Percentiles rank a stretch among this genome's conserved stretches.
Evolutionary conservation across 1,139 yeast genomes (phyloP).

Genomic region (Yamadazyma friedrichii): DNA sequence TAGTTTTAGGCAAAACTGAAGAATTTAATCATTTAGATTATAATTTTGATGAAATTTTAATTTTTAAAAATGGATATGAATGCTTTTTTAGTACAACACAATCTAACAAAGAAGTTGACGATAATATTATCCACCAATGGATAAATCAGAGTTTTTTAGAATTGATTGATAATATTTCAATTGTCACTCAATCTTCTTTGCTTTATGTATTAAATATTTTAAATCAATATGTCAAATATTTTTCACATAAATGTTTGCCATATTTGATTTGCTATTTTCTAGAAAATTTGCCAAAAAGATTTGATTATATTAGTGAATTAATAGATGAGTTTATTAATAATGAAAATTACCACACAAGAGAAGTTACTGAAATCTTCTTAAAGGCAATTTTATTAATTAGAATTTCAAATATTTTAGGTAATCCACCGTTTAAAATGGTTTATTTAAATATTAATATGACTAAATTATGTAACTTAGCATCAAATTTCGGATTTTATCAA

Average conservation of each 20-base stretch:
- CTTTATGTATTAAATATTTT: constrained; percentile 1
- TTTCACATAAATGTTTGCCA: constrained; percentile 2
- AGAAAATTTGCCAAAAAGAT: constrained; percentile 6
- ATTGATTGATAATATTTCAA: neutral
- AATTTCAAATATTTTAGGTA: constrained; percentile 36
- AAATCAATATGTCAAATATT: neutral
- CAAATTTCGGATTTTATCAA: constrained; percentile 32
- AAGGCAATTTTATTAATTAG: constrained; percentile 42
- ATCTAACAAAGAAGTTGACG: neutral
- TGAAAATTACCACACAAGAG: constrained; percentile 5
- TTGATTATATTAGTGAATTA: constrained; percentile 3
- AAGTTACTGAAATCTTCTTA: constrained; percentile 8
- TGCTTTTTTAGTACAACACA: neutral
- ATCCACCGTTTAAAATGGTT: constrained; percentile 31
- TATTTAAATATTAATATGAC: constrained; percentile 33
- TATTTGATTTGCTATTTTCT: constrained; percentile 8
- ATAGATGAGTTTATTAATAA: constrained; percentile 6
- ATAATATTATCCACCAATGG: neutral
- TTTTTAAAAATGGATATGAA: constrained; percentile 3
- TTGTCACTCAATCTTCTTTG: neutral
- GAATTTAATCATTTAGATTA: constrained; percentile 2
- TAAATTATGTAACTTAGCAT: constrained; percentile 34
- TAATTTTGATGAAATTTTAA: constrained; percentile 3
- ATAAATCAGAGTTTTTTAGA: neutral
- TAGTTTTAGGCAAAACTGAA: constrained; percentile 1